These are phyloP conservation scores for Dendrobium catenatum DNA, from an alignment of 106 monocot genomes.

Conservation along the genomic window DNA sequence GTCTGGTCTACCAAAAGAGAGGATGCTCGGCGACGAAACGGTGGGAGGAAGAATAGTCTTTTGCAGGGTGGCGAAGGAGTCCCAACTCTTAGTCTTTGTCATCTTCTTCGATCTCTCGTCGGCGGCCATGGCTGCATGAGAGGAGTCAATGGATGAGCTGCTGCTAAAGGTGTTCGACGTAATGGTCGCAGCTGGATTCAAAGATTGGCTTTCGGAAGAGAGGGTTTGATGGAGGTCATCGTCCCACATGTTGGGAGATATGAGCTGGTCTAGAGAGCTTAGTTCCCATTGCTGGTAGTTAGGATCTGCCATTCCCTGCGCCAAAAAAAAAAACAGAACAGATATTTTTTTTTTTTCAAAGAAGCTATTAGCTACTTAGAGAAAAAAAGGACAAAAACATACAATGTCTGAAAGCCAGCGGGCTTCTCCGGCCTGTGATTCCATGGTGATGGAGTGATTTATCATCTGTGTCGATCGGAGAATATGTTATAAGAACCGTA, in stretches of 20 bases:
- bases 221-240: background rate
- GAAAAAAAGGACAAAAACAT: background rate
- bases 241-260: constrained; percentile 4
- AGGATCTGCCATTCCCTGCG: background rate
- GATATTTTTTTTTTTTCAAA: background rate
- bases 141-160: constrained; percentile 8
- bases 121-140: background rate
- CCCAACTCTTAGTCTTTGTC: constrained; percentile 6
- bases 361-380: background rate
- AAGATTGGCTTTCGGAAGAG: background rate
- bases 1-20: constrained; percentile 27
- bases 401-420: constrained; percentile 7
- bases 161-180: constrained; percentile 7
- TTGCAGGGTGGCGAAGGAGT: background rate
- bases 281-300: constrained; percentile 9
- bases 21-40: constrained; percentile 22
- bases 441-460: constrained; percentile 3
- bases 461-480: background rate
- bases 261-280: constrained; percentile 5
- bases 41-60: background rate
- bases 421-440: background rate
- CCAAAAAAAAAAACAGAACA: background rate
- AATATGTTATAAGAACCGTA: background rate
- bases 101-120: constrained; percentile 9
- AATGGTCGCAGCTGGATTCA: constrained; percentile 4